phyloP scores from a whole-genome alignment of 1,284 basidiomycete species.

The Cryptococcus sp. region DNA sequence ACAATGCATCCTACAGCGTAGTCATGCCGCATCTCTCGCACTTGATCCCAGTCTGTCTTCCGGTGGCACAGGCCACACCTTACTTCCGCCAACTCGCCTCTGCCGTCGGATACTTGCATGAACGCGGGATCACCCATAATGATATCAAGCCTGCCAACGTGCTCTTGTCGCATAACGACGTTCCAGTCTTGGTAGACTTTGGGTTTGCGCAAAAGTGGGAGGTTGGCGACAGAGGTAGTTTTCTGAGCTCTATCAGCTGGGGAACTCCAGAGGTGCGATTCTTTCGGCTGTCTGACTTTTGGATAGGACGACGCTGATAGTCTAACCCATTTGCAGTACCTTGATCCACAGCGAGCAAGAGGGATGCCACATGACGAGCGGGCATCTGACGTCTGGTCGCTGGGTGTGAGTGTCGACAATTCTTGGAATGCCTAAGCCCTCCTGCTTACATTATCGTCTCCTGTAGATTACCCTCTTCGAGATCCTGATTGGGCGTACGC shows the following conservation, averaged over 20 bases:
- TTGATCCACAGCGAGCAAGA: slow-evolving; percentile 82
- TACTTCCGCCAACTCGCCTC: slow-evolving; percentile 86
- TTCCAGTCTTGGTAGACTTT: slow-evolving; percentile 86
- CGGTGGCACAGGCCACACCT: slow-evolving; percentile 69
- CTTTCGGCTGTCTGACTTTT: not conserved
- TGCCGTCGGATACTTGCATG: slow-evolving; percentile 83
- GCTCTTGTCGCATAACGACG: slow-evolving; percentile 67
- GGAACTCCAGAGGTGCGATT: slow-evolving; percentile 72
- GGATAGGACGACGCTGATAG: not conserved
- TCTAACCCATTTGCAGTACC: slow-evolving; percentile 60
- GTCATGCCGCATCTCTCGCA: slow-evolving; percentile 62
- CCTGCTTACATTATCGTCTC: not conserved
- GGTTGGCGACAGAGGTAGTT: slow-evolving; percentile 58
- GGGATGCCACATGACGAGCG: slow-evolving; percentile 87
- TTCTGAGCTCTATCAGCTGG: slow-evolving; percentile 79
- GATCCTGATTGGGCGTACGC: slow-evolving; percentile 83
- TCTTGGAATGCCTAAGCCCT: no score
- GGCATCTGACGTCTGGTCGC: slow-evolving; percentile 87
- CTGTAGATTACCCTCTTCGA: slow-evolving; percentile 79
- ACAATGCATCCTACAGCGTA: slow-evolving; percentile 26
- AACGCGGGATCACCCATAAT: slow-evolving; percentile 84
- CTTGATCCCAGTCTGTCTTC: slow-evolving; percentile 78
- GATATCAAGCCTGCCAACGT: slow-evolving; percentile 97
- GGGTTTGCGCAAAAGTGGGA: slow-evolving; percentile 80
- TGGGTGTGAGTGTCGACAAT: slow-evolving; percentile 59